phyloP scores from a whole-genome alignment of 2,329 filamentous ascomycete genomes.

The Botryotinia calthae region DNA sequence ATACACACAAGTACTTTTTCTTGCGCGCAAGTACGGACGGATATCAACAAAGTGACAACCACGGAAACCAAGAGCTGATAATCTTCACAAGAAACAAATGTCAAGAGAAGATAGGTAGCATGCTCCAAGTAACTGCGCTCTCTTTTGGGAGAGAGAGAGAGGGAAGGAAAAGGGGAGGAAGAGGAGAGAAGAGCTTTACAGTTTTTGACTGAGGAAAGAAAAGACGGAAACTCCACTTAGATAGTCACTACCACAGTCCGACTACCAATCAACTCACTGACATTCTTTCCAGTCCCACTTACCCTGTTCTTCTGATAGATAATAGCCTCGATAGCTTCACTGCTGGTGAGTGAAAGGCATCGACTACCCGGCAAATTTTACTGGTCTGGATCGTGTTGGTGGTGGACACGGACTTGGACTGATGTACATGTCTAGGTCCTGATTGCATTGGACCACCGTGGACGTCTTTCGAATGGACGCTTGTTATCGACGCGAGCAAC shows the following conservation, averaged over 20 bases:
- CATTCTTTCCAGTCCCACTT: neutral
- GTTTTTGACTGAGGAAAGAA: neutral
- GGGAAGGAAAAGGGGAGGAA: neutral
- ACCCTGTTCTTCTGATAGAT: neutral
- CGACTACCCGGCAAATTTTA: neutral
- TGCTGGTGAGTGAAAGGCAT: neutral
- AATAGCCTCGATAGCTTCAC: neutral
- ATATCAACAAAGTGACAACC: neutral
- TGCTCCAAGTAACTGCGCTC: neutral
- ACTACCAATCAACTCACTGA: slow-evolving; percentile 5
- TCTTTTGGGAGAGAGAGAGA: neutral
- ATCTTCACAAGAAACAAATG: neutral
- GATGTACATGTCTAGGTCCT: neutral
- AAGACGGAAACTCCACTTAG: slow-evolving; percentile 3
- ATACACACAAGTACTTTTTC: neutral
- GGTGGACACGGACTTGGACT: neutral
- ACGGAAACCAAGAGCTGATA: neutral
- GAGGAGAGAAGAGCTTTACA: neutral
- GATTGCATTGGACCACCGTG: neutral
- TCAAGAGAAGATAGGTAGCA: slow-evolving; percentile 1
- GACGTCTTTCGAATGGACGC: neutral
- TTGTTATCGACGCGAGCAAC: neutral
- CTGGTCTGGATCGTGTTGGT: neutral
- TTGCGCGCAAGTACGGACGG: neutral
- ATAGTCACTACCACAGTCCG: neutral